Evolutionary conservation across 768 basidiomycete genomes (phyloP).

Genomic region (Gyrodon lividus): DNA sequence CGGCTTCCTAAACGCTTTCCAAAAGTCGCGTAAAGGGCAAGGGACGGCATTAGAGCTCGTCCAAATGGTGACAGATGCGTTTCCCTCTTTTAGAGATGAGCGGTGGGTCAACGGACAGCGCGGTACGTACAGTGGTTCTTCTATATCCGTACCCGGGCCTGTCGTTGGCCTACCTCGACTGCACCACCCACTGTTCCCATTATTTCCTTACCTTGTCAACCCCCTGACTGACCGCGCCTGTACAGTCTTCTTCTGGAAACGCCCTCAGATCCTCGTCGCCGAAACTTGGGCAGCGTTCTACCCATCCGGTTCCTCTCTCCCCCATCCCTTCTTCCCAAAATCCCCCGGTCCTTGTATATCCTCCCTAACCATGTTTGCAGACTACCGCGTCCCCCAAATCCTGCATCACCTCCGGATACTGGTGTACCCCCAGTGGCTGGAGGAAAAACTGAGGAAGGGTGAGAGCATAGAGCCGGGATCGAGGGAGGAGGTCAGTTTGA

Average conservation of each 20-base stretch:
- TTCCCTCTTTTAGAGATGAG: constrained; percentile 79
- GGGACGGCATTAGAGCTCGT: constrained; percentile 76
- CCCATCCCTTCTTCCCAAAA: constrained; percentile 76
- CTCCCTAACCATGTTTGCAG: constrained; percentile 89
- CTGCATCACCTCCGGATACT: constrained; percentile 80
- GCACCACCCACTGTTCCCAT: too few relatives aligned
- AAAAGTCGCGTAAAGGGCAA: constrained; percentile 45
- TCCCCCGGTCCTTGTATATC: constrained; percentile 56
- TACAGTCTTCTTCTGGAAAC: constrained; percentile 83
- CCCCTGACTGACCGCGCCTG: background rate
- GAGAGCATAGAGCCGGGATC: constrained; percentile 52
- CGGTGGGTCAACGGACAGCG: constrained; percentile 51
- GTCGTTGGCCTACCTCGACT: too few relatives aligned
- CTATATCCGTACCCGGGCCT: background rate
- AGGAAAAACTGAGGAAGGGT: constrained; percentile 46
- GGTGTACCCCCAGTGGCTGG: constrained; percentile 62
- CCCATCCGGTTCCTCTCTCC: constrained; percentile 42
- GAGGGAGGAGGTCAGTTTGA: constrained; percentile 72
- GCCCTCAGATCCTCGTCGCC: constrained; percentile 87
- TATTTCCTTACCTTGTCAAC: background rate
- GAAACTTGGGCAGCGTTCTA: constrained; percentile 93
- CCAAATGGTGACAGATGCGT: constrained; percentile 62
- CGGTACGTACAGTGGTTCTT: constrained; percentile 41
- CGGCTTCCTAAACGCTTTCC: constrained; percentile 63
- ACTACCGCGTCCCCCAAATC: constrained; percentile 90